Evolutionary conservation across 805 yeast species (phyloP), one percentile per base, ranked within the genome.

Genomic region (Ascoidea tarda): DNA sequence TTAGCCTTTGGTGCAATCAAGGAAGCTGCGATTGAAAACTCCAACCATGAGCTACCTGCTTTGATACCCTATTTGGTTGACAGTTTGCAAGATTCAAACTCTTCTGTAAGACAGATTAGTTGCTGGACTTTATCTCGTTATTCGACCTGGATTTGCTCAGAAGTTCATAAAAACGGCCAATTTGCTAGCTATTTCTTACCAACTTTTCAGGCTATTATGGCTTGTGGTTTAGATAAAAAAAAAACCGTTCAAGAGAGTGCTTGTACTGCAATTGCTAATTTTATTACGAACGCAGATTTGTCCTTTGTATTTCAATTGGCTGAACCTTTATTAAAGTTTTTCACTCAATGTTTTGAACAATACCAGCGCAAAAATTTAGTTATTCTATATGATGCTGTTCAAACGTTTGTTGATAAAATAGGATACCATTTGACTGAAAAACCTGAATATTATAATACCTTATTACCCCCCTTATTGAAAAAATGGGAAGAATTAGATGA

Each of bases 211-310:
- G 78, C 93, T 1, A 75, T 93, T 49, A 75, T 93, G 63, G 69
- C 65, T 50, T 84, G 93, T 66, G 80, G 87, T 31, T 69, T 88
- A 59, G 98, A 93, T 65, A 74, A 72, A 51, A 88, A 87, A 69
- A 89, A 90, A 63, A 85, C 84, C 53, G 99, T 91, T n/a, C 99
- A 93, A 68, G 91, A 89, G 61, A 84, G 96, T 53, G 96, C 96
- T 1, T 87, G 96, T 59, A 79, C 89, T 45, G 86, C 96, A 8
- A 75, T 91, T 48, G 84, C 96, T 0, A 82, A 81, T 53, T 85
- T 90, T 56, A 81, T 90, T 46, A 97, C 90, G 61, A 78, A 75
- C 54, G 76, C 93, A 28, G 88, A 86, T 52, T 67, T 79, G 1
- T 74, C 72, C 47, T 63, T 84, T 47, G 72, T 90, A 50, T 75